These are phyloP conservation scores for Phragmites australis DNA, from an alignment of 176 grass and related monocot species.

Conservation along the genomic window DNA sequence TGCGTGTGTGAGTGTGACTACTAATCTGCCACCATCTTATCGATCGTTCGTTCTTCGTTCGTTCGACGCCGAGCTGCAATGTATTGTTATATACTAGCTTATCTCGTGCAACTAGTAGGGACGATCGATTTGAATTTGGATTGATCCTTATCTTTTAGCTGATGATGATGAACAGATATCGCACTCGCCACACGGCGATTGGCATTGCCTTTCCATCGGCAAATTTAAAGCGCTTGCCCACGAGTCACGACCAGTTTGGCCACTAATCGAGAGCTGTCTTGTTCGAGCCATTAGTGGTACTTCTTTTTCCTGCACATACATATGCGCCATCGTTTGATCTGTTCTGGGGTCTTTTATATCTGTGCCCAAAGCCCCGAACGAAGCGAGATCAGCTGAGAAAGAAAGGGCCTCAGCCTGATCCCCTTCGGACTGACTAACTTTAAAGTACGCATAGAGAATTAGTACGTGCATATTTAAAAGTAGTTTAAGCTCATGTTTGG, in stretches of 20 bases:
- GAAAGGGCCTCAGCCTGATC: too few species aligned
- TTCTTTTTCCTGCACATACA: background rate
- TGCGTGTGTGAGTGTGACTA: background rate
- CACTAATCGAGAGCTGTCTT: background rate
- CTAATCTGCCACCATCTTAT: too few species aligned
- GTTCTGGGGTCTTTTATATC: too few species aligned
- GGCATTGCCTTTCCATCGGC: background rate
- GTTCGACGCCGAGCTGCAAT: background rate
- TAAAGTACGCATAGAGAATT: too few species aligned
- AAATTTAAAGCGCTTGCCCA: background rate
- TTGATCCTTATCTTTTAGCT: conserved; percentile 13
- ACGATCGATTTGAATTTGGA: background rate
- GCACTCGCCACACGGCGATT: background rate
- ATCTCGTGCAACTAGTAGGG: background rate
- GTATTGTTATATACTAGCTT: conserved; percentile 8
- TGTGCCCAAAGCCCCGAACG: background rate
- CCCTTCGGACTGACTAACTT: too few species aligned
- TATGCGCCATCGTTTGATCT: background rate
- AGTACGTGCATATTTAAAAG: too few species aligned
- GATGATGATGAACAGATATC: background rate
- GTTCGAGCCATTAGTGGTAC: background rate
- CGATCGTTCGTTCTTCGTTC: too few species aligned
- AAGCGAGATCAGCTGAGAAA: too few species aligned
- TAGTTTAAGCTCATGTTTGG: too few species aligned
- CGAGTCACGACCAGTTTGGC: background rate